Evolutionary conservation across 768 basidiomycete genomes (phyloP).

Genomic region (Suillus clintonianus): DNA sequence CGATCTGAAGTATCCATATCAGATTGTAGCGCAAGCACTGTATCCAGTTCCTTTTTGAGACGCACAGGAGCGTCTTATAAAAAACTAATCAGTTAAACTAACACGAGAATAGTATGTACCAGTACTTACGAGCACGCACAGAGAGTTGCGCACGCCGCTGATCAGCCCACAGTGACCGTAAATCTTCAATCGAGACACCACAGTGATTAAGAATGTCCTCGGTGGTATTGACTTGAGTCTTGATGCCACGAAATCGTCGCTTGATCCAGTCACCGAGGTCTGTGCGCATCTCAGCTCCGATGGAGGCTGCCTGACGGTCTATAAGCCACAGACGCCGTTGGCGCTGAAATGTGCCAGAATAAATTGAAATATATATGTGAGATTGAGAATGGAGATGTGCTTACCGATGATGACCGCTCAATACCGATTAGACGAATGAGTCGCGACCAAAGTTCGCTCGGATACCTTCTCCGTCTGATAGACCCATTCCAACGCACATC

Average conservation of each 20-base stretch:
- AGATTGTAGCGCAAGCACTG: constrained; percentile 32
- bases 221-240: neutral
- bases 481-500: constrained; percentile 3
- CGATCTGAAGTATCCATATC: constrained; percentile 26
- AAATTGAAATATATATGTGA: neutral
- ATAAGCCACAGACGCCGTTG: constrained; percentile 34
- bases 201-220: neutral
- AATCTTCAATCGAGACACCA: neutral
- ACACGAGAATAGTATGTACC: no score
- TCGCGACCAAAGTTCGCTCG: constrained; percentile 33
- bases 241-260: constrained; percentile 20
- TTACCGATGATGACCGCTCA: constrained; percentile 33
- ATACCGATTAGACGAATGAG: constrained; percentile 37
- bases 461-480: constrained; percentile 13
- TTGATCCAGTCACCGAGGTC: constrained; percentile 37
- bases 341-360: constrained; percentile 11
- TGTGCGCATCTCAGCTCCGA: constrained; percentile 26
- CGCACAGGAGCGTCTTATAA: constrained; percentile 19
- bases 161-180: neutral
- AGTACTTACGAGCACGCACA: no score
- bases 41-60: constrained; percentile 36
- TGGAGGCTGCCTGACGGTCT: constrained; percentile 31
- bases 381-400: constrained; percentile 11
- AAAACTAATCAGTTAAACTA: neutral
- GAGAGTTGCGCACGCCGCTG: neutral